Evolutionary conservation across 306 rosid species (phyloP).

Genomic region (Mucuna pruriens): DNA sequence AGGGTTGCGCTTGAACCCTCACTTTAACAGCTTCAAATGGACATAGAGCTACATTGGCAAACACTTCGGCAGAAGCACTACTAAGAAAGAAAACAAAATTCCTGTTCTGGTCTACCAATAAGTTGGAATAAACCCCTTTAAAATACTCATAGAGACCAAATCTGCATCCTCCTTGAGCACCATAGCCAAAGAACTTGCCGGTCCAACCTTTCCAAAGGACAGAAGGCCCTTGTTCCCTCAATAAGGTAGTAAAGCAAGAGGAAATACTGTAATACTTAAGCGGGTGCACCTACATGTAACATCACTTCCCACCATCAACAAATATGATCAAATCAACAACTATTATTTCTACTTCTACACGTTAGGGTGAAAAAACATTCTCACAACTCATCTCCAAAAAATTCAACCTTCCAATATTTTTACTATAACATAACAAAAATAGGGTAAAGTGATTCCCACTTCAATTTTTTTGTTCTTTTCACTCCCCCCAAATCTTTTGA

Average conservation of each 20-base stretch:
- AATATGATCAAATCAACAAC: slow-evolving; percentile 31
- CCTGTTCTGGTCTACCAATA: slow-evolving; percentile 47
- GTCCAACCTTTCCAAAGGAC: slow-evolving; percentile 69
- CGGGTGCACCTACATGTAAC: slow-evolving; percentile 56
- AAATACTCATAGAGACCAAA: slow-evolving; percentile 66
- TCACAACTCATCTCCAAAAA: slow-evolving; percentile 5
- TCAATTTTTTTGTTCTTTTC: background rate
- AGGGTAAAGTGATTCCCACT: slow-evolving; percentile 3
- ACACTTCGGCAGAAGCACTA: slow-evolving; percentile 66
- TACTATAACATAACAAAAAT: background rate
- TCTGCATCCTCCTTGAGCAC: slow-evolving; percentile 67
- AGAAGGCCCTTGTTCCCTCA: slow-evolving; percentile 69
- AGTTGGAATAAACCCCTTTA: slow-evolving; percentile 51
- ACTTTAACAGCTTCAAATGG: slow-evolving; percentile 71
- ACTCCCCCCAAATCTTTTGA: background rate
- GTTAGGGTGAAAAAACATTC: background rate
- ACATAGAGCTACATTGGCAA: slow-evolving; percentile 64
- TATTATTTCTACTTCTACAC: slow-evolving; percentile 14
- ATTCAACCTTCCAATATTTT: background rate
- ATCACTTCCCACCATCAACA: slow-evolving; percentile 22
- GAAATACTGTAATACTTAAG: slow-evolving; percentile 56
- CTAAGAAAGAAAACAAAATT: slow-evolving; percentile 56
- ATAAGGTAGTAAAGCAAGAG: slow-evolving; percentile 52
- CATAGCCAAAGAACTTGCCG: slow-evolving; percentile 63
- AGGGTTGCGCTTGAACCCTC: slow-evolving; percentile 63